Evolutionary conservation across 441 rosid species (phyloP).

Genomic region (Gossypium aridum): DNA sequence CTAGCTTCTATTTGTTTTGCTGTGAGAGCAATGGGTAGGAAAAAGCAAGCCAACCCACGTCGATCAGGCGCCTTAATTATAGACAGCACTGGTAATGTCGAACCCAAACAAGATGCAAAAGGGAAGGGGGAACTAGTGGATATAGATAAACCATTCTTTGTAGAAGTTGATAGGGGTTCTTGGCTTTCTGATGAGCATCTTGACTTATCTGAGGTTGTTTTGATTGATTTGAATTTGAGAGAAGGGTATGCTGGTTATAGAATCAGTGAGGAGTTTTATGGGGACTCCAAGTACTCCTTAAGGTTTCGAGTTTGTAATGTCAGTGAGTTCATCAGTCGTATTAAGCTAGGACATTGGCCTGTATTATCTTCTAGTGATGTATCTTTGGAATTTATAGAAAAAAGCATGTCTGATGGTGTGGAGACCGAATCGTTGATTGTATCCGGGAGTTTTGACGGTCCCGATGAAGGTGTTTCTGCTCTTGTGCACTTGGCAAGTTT

Average conservation of each 20-base stretch:
- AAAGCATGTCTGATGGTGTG: constrained; percentile 24
- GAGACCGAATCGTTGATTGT: constrained; percentile 41
- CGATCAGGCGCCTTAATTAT: constrained; percentile 50
- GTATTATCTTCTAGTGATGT: constrained; percentile 55
- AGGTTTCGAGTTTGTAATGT: constrained; percentile 62
- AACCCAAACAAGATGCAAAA: constrained; percentile 21
- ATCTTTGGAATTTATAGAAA: constrained; percentile 55
- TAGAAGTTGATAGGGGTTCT: constrained; percentile 35
- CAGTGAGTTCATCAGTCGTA: constrained; percentile 44
- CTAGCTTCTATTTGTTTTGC: constrained; percentile 16
- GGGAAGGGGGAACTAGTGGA: constrained; percentile 20
- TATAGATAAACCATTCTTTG: constrained; percentile 49
- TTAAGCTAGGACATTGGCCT: constrained; percentile 92
- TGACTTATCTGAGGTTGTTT: constrained; percentile 78
- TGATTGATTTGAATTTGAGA: constrained; percentile 40
- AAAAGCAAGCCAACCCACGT: constrained; percentile 75
- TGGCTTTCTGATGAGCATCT: constrained; percentile 52
- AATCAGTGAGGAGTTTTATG: constrained; percentile 33
- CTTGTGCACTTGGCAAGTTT: constrained; percentile 73
- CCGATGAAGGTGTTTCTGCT: constrained; percentile 74
- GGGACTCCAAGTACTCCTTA: constrained; percentile 39
- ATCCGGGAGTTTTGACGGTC: constrained; percentile 80
- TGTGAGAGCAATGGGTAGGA: constrained; percentile 70
- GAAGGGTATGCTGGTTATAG: constrained; percentile 35
- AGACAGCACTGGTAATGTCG: constrained; percentile 24